Base-by-base conservation (phyloP, 352 stramenopile genomes). In the Pythium folliculosum region DNA sequence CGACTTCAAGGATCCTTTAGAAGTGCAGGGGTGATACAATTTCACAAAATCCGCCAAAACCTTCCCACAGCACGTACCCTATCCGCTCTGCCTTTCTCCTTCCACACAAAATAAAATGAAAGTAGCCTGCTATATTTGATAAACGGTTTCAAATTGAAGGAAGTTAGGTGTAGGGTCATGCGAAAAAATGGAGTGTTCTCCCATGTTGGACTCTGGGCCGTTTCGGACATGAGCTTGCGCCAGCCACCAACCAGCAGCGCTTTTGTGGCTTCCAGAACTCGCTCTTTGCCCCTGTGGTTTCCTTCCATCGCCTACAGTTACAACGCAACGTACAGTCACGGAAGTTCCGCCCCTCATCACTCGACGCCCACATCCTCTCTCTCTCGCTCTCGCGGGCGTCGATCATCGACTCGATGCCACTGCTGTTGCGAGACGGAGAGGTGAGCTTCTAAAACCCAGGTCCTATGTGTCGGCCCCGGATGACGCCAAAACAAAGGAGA, bases 31-130 rank as follows among this genome's bases (percentile, higher is more conserved):
- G 3, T 13, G 16, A 52, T 30, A 32, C 2, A 52, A 52, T 52
- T 52, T 19, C 45, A 52, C 9, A n/a, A n/a, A 52, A 52, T 52
- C 45, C 45, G 45, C 45, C 45, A 52, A 52, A 47, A 47, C 40
- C 40, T 47, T 47, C 40, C 40, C 40, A 16, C 5, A 8, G 5
- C 17, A n/a, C 40, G n/a, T 47, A 47, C 40, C 40, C 40, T 47
- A 47, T 5, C 14, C 40, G 40, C 40, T 6, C 5, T 47, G 40
- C 40, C 14, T 47, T 12, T 47, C 40, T 47, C 9, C 40, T n/a
- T 2, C 5, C 9, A 16, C 5, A 6, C 9, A 19, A 47, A n/a
- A n/a, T 6, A 4, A 7, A 21, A n/a, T 21, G 1, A n/a, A 16
- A n/a, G n/a, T n/a, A n/a, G 17, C 10, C 40, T 47, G 14, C 7